Evolutionary conservation across 164 flowering plant genomes (phyloP).

Genomic region (Liquidambar formosana): DNA sequence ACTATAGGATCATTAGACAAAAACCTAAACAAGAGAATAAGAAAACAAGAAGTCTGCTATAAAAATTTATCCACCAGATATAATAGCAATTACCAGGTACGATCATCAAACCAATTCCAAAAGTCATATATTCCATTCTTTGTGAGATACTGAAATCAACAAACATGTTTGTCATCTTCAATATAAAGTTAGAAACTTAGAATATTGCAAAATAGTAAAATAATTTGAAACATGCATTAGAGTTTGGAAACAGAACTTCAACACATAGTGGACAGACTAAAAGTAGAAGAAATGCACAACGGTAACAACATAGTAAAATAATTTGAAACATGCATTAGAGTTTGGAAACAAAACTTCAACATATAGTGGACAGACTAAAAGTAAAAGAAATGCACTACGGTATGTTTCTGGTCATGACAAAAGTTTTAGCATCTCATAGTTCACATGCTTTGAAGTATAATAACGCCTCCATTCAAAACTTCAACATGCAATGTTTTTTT

Average conservation of each 20-base stretch:
- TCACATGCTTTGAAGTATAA: background rate
- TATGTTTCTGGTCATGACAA: background rate
- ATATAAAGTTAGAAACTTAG: background rate
- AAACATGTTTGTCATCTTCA: constrained; percentile 16
- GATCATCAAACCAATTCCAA: constrained; percentile 99
- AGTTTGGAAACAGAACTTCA: background rate
- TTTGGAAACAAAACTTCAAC: background rate
- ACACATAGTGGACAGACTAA: background rate
- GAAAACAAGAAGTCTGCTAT: background rate
- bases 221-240: background rate
- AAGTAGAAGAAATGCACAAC: background rate
- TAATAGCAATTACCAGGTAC: constrained; percentile 77
- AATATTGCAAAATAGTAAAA: constrained; percentile 1
- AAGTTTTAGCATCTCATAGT: background rate
- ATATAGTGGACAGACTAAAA: background rate
- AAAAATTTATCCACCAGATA: background rate
- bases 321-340: background rate
- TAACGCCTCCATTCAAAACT: no score
- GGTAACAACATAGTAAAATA: background rate
- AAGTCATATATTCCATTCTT: constrained; percentile 97
- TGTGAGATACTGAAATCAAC: constrained; percentile 71
- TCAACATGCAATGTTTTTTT: no score
- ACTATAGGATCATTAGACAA: background rate
- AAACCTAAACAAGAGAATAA: background rate
- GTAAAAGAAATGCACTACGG: background rate